These are phyloP conservation scores for Karstenula rhodostoma DNA, from an alignment of 2,329 filamentous ascomycete species.

Conservation along the genomic window DNA sequence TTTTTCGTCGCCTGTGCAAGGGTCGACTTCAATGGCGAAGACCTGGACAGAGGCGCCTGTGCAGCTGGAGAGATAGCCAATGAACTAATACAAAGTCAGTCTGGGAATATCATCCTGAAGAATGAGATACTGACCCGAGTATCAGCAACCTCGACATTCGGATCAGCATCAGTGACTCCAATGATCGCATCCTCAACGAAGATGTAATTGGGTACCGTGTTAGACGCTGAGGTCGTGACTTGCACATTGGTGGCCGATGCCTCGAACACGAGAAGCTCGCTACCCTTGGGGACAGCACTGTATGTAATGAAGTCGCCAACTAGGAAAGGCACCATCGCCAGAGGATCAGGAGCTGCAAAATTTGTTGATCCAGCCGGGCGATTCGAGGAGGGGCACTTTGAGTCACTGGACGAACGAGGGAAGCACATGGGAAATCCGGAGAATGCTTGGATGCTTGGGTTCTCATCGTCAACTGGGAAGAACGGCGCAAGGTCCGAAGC, in stretches of 20 bases:
- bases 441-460: conserved; percentile 58
- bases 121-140: conserved; percentile 23
- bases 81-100: conserved; percentile 33
- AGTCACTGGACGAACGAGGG: conserved; percentile 51
- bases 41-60: conserved; percentile 44
- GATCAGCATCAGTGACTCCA: conserved; percentile 48
- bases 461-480: conserved; percentile 60
- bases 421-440: conserved; percentile 64
- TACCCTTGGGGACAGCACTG: conserved; percentile 43
- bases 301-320: conserved; percentile 54
- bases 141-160: conserved; percentile 49
- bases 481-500: conserved; percentile 39
- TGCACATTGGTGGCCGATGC: conserved; percentile 53
- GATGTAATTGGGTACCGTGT: conserved; percentile 50
- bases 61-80: conserved; percentile 52
- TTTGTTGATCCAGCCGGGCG: conserved; percentile 39
- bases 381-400: conserved; percentile 50
- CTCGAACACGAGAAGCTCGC: conserved; percentile 48
- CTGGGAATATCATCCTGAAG: conserved; percentile 18
- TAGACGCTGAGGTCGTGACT: conserved; percentile 44
- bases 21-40: conserved; percentile 53
- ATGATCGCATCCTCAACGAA: conserved; percentile 55
- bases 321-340: conserved; percentile 53
- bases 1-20: conserved; percentile 52
- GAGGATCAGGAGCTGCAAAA: conserved; percentile 46